Evolutionary conservation across 371 early-diverging fungal genomes (phyloP).

Genomic region (Mucor racemosus): DNA sequence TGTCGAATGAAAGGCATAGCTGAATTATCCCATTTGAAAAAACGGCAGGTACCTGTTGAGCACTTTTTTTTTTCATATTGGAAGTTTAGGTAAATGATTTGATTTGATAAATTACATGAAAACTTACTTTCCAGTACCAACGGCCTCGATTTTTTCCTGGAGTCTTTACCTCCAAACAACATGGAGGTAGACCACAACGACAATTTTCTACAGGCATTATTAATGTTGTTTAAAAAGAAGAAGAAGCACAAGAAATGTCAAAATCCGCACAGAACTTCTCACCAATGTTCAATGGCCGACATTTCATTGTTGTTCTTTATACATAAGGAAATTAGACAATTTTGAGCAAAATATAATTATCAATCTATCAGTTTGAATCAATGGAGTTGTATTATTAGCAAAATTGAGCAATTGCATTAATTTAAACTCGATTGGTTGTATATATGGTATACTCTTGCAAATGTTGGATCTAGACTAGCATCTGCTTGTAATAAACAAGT

Average conservation of each 20-base stretch:
- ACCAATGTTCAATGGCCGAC: not conserved
- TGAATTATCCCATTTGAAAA: conserved; percentile 47
- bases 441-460: no score
- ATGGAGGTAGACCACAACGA: conserved; percentile 5
- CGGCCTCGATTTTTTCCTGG: conserved; percentile 31
- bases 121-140: conserved; percentile 43
- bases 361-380: no score
- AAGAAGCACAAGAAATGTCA: not conserved
- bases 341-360: no score
- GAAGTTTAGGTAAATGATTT: not conserved
- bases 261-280: not conserved
- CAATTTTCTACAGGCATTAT: conserved; percentile 9
- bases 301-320: not conserved
- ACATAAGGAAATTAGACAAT: no score
- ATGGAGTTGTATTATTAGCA: no score
- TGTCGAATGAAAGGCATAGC: conserved; percentile 20
- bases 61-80: conserved; percentile 25
- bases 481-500: no score
- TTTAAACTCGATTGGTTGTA: no score
- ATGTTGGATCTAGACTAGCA: no score
- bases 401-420: no score
- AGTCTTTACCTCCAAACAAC: conserved; percentile 18
- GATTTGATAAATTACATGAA: not conserved
- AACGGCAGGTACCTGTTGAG: conserved; percentile 27
- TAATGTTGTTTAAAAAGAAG: not conserved